These are phyloP conservation scores for Kingdonia uniflora DNA, from an alignment of 164 flowering plant species.

Conservation along the genomic window DNA sequence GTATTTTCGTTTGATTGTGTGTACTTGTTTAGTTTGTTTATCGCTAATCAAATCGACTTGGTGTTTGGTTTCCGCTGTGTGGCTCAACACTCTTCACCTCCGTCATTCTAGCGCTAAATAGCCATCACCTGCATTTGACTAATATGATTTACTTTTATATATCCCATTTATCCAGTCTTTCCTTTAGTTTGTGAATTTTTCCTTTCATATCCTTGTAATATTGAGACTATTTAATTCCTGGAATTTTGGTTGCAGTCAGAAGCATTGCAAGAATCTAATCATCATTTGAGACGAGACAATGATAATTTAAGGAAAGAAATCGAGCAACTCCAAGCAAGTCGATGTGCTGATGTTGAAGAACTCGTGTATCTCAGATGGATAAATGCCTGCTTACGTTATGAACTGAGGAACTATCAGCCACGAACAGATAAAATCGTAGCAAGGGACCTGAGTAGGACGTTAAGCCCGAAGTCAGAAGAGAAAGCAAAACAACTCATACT, in stretches of 20 bases:
- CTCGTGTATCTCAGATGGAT: constrained; percentile 89
- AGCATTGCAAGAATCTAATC: constrained; percentile 24
- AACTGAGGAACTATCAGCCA: constrained; percentile 60
- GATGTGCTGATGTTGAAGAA: constrained; percentile 70
- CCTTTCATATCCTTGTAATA: too few species aligned
- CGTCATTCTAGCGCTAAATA: too few species aligned
- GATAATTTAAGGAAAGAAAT: constrained; percentile 41
- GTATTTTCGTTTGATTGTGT: too few species aligned
- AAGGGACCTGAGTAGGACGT: constrained; percentile 61
- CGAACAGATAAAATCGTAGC: constrained; percentile 64
- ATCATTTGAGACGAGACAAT: constrained; percentile 38
- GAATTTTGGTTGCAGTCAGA: constrained; percentile 35
- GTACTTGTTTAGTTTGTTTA: too few species aligned
- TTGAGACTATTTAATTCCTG: too few species aligned
- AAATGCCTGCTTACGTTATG: constrained; percentile 85
- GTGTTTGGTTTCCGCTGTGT: too few species aligned
- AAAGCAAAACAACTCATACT: constrained; percentile 83
- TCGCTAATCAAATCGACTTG: too few species aligned
- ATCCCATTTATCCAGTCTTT: too few species aligned
- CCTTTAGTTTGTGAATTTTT: too few species aligned
- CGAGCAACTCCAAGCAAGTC: constrained; percentile 55
- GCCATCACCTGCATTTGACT: too few species aligned
- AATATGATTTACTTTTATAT: too few species aligned
- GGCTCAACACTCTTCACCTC: too few species aligned
- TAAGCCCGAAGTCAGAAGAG: constrained; percentile 76